Conservation (phyloP, 2,329 filamentous ascomycete species). For the Trichoderma atrobrunneum region DNA sequence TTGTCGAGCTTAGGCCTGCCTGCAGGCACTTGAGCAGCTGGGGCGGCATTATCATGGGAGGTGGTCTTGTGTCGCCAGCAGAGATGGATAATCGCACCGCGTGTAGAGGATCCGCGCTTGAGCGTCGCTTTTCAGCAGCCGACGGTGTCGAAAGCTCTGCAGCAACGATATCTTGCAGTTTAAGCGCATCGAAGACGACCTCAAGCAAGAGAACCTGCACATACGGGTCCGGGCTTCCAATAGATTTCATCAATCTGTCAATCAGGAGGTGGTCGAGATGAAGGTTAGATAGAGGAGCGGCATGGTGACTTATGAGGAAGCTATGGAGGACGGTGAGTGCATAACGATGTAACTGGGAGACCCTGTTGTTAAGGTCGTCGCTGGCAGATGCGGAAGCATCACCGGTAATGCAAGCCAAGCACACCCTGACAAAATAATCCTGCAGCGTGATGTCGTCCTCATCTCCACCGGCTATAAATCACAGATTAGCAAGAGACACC, state of each 20-base stretch:
- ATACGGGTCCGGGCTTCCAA: constrained; percentile 62
- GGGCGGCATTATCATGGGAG: constrained; percentile 53
- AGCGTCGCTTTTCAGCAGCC: constrained; percentile 45
- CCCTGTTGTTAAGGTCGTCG: constrained; percentile 38
- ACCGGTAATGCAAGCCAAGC: constrained; percentile 56
- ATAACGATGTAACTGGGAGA: constrained; percentile 67
- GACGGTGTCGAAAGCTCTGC: constrained; percentile 44
- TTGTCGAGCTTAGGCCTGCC: constrained; percentile 71
- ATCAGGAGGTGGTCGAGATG: constrained; percentile 71
- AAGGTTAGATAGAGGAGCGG: constrained; percentile 56
- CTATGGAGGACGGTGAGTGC: constrained; percentile 69
- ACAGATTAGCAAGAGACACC: constrained; percentile 24
- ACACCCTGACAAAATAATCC: constrained; percentile 64
- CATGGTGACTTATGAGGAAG: constrained; percentile 63
- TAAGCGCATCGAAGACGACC: constrained; percentile 71
- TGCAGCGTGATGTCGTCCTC: constrained; percentile 61
- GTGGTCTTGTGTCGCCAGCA: constrained; percentile 28
- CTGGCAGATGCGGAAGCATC: constrained; percentile 25
- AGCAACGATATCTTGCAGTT: constrained; percentile 52
- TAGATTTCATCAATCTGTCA: constrained; percentile 60
- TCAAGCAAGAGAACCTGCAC: constrained; percentile 77
- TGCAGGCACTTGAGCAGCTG: constrained; percentile 81
- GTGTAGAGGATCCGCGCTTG: constrained; percentile 42
- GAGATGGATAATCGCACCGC: constrained; percentile 40
- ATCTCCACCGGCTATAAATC: constrained; percentile 44